phyloP scores from a whole-genome alignment of 257 asterid species.

The Nicotiana undulata region DNA sequence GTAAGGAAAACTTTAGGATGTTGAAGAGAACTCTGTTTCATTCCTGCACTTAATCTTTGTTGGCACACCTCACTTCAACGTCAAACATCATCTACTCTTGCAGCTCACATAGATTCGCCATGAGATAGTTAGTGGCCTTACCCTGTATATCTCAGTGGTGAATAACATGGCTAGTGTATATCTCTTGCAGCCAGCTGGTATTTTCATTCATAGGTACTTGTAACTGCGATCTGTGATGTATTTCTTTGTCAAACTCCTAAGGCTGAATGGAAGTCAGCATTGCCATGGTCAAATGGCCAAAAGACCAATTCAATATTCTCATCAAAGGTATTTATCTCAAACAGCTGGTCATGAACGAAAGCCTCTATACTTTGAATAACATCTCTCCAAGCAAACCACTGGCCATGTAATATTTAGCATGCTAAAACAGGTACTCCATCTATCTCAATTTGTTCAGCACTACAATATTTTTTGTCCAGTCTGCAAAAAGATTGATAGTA shows the following conservation, averaged over 20 bases:
- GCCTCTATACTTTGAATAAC: not conserved
- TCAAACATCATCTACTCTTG: not conserved
- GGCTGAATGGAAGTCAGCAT: not conserved
- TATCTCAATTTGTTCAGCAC: not conserved
- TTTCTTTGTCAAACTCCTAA: not conserved
- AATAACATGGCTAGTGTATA: not conserved
- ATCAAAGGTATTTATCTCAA: not conserved
- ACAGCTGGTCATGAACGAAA: not conserved
- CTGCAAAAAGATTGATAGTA: not conserved
- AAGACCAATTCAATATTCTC: not conserved
- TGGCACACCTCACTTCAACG: not conserved
- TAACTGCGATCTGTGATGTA: not conserved
- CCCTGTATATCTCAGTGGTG: not conserved
- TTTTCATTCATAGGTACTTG: not conserved
- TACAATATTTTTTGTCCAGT: not conserved
- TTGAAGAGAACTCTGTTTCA: not conserved
- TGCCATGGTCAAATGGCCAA: not conserved
- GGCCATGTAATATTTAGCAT: not conserved
- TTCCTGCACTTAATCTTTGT: not conserved
- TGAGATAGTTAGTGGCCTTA: not conserved
- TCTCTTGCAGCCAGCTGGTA: not conserved
- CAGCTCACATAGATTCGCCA: not conserved
- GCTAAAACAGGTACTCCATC: not conserved
- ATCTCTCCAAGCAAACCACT: slow-evolving; percentile 2
- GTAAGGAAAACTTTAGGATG: not conserved